Evolutionary conservation across 495 filamentous ascomycete genomes (phyloP).

Genomic region (Lepidopterella palustris): DNA sequence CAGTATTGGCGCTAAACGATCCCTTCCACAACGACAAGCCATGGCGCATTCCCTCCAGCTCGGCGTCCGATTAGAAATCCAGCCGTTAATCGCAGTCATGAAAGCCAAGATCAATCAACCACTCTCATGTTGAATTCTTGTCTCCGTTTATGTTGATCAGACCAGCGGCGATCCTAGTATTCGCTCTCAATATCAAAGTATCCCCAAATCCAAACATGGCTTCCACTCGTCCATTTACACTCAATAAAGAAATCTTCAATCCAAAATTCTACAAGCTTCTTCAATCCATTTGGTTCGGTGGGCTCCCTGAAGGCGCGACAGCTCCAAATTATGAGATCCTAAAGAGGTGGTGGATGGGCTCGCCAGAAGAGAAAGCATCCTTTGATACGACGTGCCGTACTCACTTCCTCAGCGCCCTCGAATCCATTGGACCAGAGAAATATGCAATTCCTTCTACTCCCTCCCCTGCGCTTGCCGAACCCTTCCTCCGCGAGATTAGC

Average conservation of each 20-base stretch:
- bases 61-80: not conserved
- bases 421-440: constrained; percentile 33
- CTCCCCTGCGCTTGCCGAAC: constrained; percentile 23
- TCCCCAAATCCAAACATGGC: not conserved
- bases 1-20: no score
- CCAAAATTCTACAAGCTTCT: constrained; percentile 25
- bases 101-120: no score
- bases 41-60: not conserved
- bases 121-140: not conserved
- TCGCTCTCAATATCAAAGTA: not conserved
- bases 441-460: constrained; percentile 27
- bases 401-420: constrained; percentile 29
- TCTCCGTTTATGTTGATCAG: not conserved
- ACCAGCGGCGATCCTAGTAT: not conserved
- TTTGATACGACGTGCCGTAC: constrained; percentile 33
- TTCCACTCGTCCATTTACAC: constrained; percentile 15
- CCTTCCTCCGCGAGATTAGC: constrained; percentile 34
- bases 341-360: constrained; percentile 31
- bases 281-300: constrained; percentile 28
- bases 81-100: not conserved
- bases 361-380: constrained; percentile 27
- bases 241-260: constrained; percentile 37
- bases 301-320: constrained; percentile 10
- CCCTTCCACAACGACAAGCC: not conserved
- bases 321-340: constrained; percentile 6